Percentiles rank a stretch among this genome's conserved stretches.
Evolutionary conservation across 2,329 filamentous ascomycete species (phyloP).

Genomic region (Fusarium sp.): DNA sequence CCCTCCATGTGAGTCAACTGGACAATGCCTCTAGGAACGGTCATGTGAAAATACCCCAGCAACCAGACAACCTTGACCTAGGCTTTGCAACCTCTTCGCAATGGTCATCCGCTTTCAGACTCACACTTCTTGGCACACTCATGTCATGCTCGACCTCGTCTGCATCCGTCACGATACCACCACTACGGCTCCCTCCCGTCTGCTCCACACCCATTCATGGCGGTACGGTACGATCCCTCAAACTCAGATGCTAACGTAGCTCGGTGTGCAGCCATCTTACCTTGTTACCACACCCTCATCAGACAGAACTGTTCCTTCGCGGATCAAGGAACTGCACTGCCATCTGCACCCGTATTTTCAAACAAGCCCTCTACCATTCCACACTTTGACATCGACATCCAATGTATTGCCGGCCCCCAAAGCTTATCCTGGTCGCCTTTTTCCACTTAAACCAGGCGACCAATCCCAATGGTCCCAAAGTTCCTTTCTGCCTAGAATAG

Average conservation of each 20-base stretch:
- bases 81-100: conserved; percentile 28
- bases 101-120: conserved; percentile 31
- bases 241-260: conserved; percentile 9
- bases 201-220: conserved; percentile 18
- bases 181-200: conserved; percentile 29
- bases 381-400: conserved; percentile 8
- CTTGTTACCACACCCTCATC: conserved; percentile 14
- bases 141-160: conserved; percentile 14
- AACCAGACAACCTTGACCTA: conserved; percentile 10
- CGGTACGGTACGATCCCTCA: conserved; percentile 11
- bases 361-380: conserved; percentile 27
- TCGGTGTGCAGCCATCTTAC: conserved; percentile 14
- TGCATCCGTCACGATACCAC: conserved; percentile 29
- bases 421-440: conserved; percentile 17
- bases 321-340: conserved; percentile 28
- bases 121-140: conserved; percentile 25
- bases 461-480: conserved; percentile 29
- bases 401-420: conserved; percentile 12
- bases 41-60: conserved; percentile 30
- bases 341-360: conserved; percentile 22
- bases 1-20: conserved; percentile 34
- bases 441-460: conserved; percentile 29
- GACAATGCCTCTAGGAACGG: conserved; percentile 7
- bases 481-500: conserved; percentile 38
- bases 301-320: not conserved